Conservation (phyloP, 106 monocot genomes). For the Acorus calamus region DNA sequence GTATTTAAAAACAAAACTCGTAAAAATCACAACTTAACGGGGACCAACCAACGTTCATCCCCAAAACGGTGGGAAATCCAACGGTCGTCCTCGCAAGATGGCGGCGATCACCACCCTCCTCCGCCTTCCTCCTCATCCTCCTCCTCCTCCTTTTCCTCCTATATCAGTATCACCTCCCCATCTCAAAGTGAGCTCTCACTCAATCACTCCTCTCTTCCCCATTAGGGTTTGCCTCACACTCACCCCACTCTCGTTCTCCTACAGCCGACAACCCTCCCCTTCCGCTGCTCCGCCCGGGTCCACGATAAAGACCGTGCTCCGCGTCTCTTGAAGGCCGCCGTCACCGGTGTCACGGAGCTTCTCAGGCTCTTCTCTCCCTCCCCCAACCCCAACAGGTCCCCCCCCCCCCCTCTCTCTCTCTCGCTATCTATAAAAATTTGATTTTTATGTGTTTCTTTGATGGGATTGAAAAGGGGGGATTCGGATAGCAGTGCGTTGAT, state of each 20-base stretch:
- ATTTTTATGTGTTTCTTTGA: background rate
- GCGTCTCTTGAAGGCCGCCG: slow-evolving; percentile 28
- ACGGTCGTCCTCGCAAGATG: no score
- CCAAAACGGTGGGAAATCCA: no score
- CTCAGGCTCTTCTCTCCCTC: slow-evolving; percentile 28
- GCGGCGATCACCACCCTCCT: no score
- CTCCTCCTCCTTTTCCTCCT: no score
- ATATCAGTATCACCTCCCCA: no score
- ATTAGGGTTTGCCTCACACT: background rate
- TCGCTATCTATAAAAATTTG: background rate
- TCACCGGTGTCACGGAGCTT: slow-evolving; percentile 40
- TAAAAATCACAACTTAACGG: no score
- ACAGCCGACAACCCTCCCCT: background rate
- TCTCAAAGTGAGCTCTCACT: no score
- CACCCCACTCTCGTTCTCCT: no score
- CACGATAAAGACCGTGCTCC: slow-evolving; percentile 10
- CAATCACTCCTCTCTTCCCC: no score
- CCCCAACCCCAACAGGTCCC: background rate
- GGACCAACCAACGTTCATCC: no score
- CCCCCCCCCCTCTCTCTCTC: background rate
- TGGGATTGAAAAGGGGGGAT: background rate
- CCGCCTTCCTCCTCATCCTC: no score
- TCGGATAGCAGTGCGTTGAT: slow-evolving; percentile 13
- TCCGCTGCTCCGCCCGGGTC: slow-evolving; percentile 18
- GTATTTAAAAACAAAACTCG: no score